Base-by-base conservation (phyloP, 2,329 filamentous ascomycete genomes). In the Scytalidium lignicola region DNA sequence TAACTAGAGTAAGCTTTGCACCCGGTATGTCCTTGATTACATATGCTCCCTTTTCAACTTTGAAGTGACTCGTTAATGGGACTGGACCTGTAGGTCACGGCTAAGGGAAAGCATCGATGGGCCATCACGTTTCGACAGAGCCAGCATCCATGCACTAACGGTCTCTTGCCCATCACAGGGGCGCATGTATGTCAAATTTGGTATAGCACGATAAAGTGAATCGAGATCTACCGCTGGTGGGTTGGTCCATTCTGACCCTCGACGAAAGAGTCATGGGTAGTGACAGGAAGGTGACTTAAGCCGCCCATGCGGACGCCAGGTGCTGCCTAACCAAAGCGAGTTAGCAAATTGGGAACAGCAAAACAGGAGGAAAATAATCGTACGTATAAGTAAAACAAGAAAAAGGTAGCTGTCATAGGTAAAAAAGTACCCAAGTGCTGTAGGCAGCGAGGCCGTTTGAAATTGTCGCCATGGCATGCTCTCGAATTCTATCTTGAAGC, bases 371-470 rank as follows among this genome's bases (percentile, higher is more conserved):
- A n/a, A n/a, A n/a, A n/a, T n/a, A n/a, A n/a, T n/a, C n/a, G n/a
- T n/a, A 26, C 23, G n/a, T n/a, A n/a, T 10, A 76, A 65, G 55
- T 82, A 82, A 62, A 83, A 83, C 76, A 83, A 82, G 68, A 82
- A 82, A 65, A 83, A 83, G 3, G 71, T 73, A 0, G 75, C 75
- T 1, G 79, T 83, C 29, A 82, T 65, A 0, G 79, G 79, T 7
- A 83, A 64, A 54, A 83, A 73, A 0, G 78, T 80, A 20, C 71
- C 74, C n/a, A n/a, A 29, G 70, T 74, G 50, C 69, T 67, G 51
- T 71, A 84, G 1, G 81, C 81, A 0, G 81, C 79, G 3, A 85
- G 63, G 2, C 80, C 82, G 59, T 80, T 80, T 6, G 74, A 72
- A 20, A 80, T 75, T 28, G 74, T 65, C 2, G 71, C 72, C 81